Percentiles rank a stretch among this genome's conserved stretches.
phyloP scores from a whole-genome alignment of 805 yeast genomes.

The Tetrapisispora pingtungensis region DNA sequence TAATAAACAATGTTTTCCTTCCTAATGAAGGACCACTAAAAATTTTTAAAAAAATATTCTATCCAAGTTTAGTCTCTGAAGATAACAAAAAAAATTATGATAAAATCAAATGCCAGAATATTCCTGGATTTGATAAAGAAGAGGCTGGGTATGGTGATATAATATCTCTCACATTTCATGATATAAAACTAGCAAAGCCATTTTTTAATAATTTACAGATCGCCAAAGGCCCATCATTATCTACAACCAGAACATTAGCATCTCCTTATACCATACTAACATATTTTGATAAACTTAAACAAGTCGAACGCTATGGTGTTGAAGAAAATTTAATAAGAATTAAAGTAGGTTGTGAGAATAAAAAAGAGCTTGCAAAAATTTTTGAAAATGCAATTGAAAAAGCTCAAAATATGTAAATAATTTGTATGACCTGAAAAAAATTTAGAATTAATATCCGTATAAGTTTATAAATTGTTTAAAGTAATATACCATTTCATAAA shows the following conservation, averaged over 20 bases:
- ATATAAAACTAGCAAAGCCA: conserved; percentile 52
- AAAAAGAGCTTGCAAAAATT: conserved; percentile 41
- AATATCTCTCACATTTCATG: conserved; percentile 60
- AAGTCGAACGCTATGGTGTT: conserved; percentile 72
- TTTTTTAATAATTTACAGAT: conserved; percentile 51
- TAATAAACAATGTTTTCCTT: conserved; percentile 41
- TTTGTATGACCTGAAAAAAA: background rate
- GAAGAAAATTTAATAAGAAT: conserved; percentile 69
- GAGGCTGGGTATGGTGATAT: conserved; percentile 87
- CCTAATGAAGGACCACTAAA: conserved; percentile 27
- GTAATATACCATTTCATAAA: too few species aligned
- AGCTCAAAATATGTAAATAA: conserved; percentile 7
- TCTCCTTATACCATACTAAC: conserved; percentile 87
- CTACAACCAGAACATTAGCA: conserved; percentile 72
- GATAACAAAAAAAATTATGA: conserved; percentile 60
- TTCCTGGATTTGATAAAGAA: conserved; percentile 9
- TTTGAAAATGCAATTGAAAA: conserved; percentile 44
- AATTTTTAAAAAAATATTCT: conserved; percentile 54
- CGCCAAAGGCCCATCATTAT: conserved; percentile 78
- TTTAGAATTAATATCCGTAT: background rate
- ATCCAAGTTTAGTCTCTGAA: conserved; percentile 47
- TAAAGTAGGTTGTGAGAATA: conserved; percentile 77
- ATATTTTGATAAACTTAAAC: conserved; percentile 73
- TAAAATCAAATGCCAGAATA: conserved; percentile 40
- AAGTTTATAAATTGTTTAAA: background rate